A percentile compares a stretch with the other conserved stretches of the same genome.
Evolutionary conservation across 1,284 basidiomycete species (phyloP).

Genomic region (Mycena citricolor): DNA sequence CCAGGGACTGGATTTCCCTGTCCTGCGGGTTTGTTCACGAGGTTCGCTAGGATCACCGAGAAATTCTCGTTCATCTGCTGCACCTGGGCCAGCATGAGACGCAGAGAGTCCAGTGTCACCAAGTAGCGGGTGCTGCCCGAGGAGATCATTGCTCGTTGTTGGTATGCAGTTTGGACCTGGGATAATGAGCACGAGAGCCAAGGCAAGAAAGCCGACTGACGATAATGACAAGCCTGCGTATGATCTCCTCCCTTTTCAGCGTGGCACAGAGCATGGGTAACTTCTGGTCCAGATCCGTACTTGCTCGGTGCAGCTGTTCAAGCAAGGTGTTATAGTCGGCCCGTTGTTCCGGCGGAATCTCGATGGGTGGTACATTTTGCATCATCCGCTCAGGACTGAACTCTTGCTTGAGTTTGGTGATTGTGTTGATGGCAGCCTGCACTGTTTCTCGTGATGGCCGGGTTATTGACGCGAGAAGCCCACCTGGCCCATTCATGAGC

Average conservation of each 20-base stretch:
- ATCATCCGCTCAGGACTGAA: slow-evolving; percentile 28
- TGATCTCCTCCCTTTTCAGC: slow-evolving; percentile 43
- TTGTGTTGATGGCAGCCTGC: slow-evolving; percentile 17
- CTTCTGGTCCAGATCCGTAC: slow-evolving; percentile 47
- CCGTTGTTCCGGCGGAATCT: slow-evolving; percentile 52
- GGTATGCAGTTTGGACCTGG: slow-evolving; percentile 51
- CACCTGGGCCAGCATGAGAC: slow-evolving; percentile 48
- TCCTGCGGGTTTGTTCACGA: slow-evolving; percentile 15
- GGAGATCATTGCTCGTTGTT: slow-evolving; percentile 49
- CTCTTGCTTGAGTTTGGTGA: slow-evolving; percentile 21
- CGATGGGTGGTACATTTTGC: slow-evolving; percentile 31
- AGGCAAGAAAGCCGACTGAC: slow-evolving; percentile 41
- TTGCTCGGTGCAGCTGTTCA: slow-evolving; percentile 45
- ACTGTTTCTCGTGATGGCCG: slow-evolving; percentile 24
- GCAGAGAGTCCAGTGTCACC: slow-evolving; percentile 43
- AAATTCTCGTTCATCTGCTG: slow-evolving; percentile 42
- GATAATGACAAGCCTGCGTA: slow-evolving; percentile 51
- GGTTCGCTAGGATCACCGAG: slow-evolving; percentile 21
- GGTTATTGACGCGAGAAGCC: neutral
- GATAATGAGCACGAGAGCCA: slow-evolving; percentile 16
- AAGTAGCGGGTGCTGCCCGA: slow-evolving; percentile 51
- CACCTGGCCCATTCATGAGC: neutral
- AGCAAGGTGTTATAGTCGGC: slow-evolving; percentile 50
- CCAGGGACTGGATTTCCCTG: too few species aligned
- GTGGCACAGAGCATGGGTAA: slow-evolving; percentile 48